These are phyloP conservation scores for Ochromonas danica DNA, from an alignment of 108 stramenopile genomes.

Conservation along the genomic window DNA sequence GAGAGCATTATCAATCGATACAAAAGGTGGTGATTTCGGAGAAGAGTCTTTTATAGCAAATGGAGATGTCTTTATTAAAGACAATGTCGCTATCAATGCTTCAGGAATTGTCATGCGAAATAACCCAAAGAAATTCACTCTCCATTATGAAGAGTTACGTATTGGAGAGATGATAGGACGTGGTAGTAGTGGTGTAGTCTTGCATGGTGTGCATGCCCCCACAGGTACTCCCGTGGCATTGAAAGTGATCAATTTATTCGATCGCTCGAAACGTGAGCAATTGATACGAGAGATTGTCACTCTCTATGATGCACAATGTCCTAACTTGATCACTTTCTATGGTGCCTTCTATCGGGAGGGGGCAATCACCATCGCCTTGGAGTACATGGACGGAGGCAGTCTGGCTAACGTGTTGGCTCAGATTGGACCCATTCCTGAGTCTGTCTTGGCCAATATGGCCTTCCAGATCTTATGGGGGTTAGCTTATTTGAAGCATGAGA, in stretches of 20 bases:
- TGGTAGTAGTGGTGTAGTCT: constrained; percentile 51
- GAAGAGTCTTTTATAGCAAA: constrained; percentile 40
- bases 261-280: constrained; percentile 53
- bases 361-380: constrained; percentile 61
- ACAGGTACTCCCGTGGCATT: constrained; percentile 51
- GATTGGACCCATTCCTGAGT: constrained; percentile 57
- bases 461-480: constrained; percentile 62
- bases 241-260: constrained; percentile 64
- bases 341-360: constrained; percentile 66
- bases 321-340: constrained; percentile 58
- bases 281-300: constrained; percentile 61
- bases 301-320: constrained; percentile 59
- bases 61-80: constrained; percentile 36
- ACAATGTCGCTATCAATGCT: constrained; percentile 34
- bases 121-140: constrained; percentile 40
- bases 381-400: constrained; percentile 64
- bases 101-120: constrained; percentile 36
- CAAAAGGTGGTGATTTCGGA: not conserved
- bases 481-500: constrained; percentile 56
- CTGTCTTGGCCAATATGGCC: constrained; percentile 50
- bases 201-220: constrained; percentile 44
- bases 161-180: constrained; percentile 56
- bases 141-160: constrained; percentile 55
- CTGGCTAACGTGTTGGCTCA: constrained; percentile 53
- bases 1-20: not conserved